These are phyloP conservation scores for Aspergillus puulaauensis DNA, from an alignment of 2,329 filamentous ascomycete species.

Conservation along the genomic window DNA sequence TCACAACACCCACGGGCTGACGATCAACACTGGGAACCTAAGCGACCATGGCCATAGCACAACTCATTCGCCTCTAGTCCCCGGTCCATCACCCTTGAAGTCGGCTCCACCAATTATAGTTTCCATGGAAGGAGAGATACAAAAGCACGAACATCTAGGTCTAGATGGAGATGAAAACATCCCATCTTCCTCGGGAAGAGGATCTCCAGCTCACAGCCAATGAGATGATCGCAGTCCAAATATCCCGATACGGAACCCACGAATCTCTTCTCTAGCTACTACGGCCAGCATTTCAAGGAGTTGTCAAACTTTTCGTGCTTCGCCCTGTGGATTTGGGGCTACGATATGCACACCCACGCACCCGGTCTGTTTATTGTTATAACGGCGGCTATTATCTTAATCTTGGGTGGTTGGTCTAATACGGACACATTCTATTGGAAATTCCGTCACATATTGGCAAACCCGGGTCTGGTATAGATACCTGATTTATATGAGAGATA, in stretches of 20 bases:
- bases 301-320: neutral
- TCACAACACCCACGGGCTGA: slow-evolving; percentile 25
- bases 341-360: neutral
- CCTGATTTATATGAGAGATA: slow-evolving; percentile 16
- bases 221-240: slow-evolving; percentile 1
- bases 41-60: slow-evolving; percentile 25
- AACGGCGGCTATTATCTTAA: neutral
- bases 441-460: neutral
- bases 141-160: slow-evolving; percentile 22
- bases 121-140: slow-evolving; percentile 27
- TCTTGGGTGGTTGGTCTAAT: neutral
- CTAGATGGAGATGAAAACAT: slow-evolving; percentile 32
- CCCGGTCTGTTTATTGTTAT: neutral
- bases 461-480: neutral
- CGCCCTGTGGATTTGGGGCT: neutral
- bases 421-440: neutral
- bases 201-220: slow-evolving; percentile 8
- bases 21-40: slow-evolving; percentile 31
- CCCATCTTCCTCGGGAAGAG: slow-evolving; percentile 19
- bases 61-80: slow-evolving; percentile 18
- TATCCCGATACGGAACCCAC: neutral
- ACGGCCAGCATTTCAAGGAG: neutral
- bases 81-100: slow-evolving; percentile 25
- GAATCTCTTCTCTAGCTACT: neutral
- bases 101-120: slow-evolving; percentile 33